These are phyloP conservation scores for Daedaleopsis nitida DNA, from an alignment of 768 basidiomycete genomes.

Conservation along the genomic window DNA sequence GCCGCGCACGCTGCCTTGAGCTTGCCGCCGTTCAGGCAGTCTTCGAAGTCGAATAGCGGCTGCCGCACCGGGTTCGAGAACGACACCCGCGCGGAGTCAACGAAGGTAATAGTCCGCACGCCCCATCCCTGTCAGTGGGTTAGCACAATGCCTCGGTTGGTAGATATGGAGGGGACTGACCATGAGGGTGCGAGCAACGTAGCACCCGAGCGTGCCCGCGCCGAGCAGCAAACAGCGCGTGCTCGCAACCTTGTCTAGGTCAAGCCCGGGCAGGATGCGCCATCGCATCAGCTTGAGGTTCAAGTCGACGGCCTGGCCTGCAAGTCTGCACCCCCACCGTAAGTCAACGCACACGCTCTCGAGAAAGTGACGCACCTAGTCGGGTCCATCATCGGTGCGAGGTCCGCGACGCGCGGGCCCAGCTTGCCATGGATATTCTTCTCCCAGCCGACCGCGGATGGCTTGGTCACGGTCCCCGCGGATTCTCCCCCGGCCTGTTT, in stretches of 20 bases:
- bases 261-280: slow-evolving; percentile 88
- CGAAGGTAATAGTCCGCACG: slow-evolving; percentile 87
- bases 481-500: slow-evolving; percentile 30
- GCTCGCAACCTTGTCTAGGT: slow-evolving; percentile 82
- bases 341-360: neutral
- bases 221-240: slow-evolving; percentile 88
- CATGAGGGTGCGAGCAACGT: slow-evolving; percentile 91
- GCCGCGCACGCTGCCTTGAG: slow-evolving; percentile 94
- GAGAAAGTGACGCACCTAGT: slow-evolving; percentile 47
- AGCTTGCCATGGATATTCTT: slow-evolving; percentile 90
- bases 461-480: slow-evolving; percentile 28
- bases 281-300: slow-evolving; percentile 98
- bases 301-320: slow-evolving; percentile 96
- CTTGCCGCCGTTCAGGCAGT: slow-evolving; percentile 90
- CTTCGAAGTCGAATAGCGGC: slow-evolving; percentile 93
- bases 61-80: slow-evolving; percentile 98
- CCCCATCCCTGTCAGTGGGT: slow-evolving; percentile 59
- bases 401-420: slow-evolving; percentile 82
- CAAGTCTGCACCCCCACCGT: slow-evolving; percentile 54
- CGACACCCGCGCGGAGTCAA: slow-evolving; percentile 89
- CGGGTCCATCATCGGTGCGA: slow-evolving; percentile 98
- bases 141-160: neutral
- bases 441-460: slow-evolving; percentile 92
- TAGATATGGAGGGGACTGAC: slow-evolving; percentile 42
- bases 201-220: slow-evolving; percentile 96